Evolutionary conservation across 345 rosid genomes (phyloP).

Genomic region (Eucalyptus pauciflora): DNA sequence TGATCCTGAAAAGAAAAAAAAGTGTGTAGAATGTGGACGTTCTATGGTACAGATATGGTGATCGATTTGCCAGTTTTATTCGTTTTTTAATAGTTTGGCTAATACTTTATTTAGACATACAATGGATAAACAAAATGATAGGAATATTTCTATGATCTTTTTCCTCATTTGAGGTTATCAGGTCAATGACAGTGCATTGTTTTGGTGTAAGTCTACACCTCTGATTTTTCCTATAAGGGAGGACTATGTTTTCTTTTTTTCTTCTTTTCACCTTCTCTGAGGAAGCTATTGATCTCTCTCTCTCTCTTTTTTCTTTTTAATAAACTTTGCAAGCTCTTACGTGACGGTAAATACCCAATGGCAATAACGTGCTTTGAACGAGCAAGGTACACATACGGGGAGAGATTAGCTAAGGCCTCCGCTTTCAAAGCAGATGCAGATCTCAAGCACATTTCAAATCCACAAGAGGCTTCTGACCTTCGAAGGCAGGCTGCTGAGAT

Average conservation of each 20-base stretch:
- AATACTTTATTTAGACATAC: neutral
- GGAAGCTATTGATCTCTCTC: neutral
- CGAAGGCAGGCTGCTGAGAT: conserved; percentile 39
- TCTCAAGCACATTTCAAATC: conserved; percentile 11
- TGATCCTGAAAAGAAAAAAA: neutral
- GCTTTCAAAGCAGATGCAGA: conserved; percentile 31
- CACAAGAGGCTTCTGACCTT: conserved; percentile 9
- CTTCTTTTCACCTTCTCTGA: neutral
- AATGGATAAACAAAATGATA: neutral
- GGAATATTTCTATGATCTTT: neutral
- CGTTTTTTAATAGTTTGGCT: neutral
- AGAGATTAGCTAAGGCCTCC: conserved; percentile 24
- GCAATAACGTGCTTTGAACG: conserved; percentile 37
- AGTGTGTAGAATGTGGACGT: neutral
- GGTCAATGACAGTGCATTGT: neutral
- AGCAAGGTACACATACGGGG: conserved; percentile 25
- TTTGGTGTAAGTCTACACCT: too few species aligned
- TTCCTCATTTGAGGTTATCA: neutral
- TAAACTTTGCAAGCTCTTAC: conserved; percentile 17
- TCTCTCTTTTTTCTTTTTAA: too few species aligned
- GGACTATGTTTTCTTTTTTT: neutral
- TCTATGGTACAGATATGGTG: neutral
- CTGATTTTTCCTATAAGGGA: neutral
- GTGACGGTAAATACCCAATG: conserved; percentile 24
- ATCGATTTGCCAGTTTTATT: neutral